phyloP scores from a whole-genome alignment of 1,139 yeast genomes.

The Pichia norvegensis region DNA sequence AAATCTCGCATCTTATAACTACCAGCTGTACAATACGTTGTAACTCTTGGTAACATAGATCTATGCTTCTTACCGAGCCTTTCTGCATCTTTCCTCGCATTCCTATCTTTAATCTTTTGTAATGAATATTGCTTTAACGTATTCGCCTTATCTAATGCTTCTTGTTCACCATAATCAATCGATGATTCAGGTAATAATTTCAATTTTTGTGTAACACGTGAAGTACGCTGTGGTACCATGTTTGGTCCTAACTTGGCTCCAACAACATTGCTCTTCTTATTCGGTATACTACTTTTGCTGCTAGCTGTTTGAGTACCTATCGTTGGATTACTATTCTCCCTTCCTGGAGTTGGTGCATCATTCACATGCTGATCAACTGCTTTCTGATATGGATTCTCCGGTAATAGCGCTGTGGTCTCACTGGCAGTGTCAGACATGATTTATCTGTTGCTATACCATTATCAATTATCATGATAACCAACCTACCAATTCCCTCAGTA shows the following conservation, averaged over 20 bases:
- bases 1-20: conserved; percentile 84
- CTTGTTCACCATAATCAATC: conserved; percentile 33
- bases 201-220: conserved; percentile 80
- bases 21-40: conserved; percentile 94
- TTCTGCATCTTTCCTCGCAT: conserved; percentile 93
- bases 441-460: too few species aligned
- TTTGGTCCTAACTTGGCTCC: conserved; percentile 25
- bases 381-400: conserved; percentile 31
- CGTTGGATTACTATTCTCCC: not conserved
- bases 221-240: conserved; percentile 76
- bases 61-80: conserved; percentile 86
- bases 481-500: too few species aligned
- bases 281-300: not conserved
- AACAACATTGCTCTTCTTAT: conserved; percentile 3
- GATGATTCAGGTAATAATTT: conserved; percentile 75
- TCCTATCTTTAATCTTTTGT: conserved; percentile 75
- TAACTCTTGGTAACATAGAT: conserved; percentile 75
- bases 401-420: conserved; percentile 29
- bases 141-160: conserved; percentile 32
- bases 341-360: not conserved
- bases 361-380: conserved; percentile 1
- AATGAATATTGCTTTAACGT: conserved; percentile 32
- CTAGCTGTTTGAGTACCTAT: not conserved
- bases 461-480: too few species aligned
- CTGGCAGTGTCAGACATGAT: conserved; percentile 10